These are phyloP conservation scores for Vitis rupestris DNA, from an alignment of 164 flowering plant species.

Conservation along the genomic window DNA sequence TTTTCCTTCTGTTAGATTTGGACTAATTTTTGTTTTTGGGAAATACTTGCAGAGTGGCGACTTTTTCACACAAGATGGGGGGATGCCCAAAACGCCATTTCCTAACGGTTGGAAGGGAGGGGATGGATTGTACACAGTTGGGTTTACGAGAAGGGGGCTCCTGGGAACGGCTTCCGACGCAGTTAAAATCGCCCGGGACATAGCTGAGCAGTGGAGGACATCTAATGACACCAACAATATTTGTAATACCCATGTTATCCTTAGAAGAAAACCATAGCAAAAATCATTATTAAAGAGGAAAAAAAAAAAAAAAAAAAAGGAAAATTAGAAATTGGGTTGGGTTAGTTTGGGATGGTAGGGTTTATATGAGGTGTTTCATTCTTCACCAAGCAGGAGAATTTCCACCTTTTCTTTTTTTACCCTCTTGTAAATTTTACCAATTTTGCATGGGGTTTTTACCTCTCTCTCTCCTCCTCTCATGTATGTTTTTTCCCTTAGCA, in stretches of 20 bases:
- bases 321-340: not conserved
- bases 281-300: not conserved
- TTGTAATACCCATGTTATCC: slow-evolving; percentile 18
- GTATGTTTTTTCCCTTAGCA: slow-evolving; percentile 11
- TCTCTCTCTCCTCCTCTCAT: not conserved
- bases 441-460: slow-evolving; percentile 26
- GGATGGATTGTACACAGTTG: slow-evolving; percentile 75
- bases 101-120: slow-evolving; percentile 88
- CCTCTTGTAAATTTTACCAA: slow-evolving; percentile 33
- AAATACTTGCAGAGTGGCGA: slow-evolving; percentile 49
- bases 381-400: not conserved
- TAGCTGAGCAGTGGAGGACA: slow-evolving; percentile 57
- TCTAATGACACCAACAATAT: slow-evolving; percentile 12
- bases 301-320: not conserved
- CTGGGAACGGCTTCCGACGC: slow-evolving; percentile 78
- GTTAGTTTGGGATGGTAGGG: not conserved
- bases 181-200: slow-evolving; percentile 61
- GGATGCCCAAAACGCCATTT: slow-evolving; percentile 75
- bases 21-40: not conserved
- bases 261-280: not conserved
- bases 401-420: not conserved
- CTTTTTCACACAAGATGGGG: slow-evolving; percentile 69
- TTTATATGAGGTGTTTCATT: not conserved
- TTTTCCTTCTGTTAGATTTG: no score
- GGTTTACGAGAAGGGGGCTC: slow-evolving; percentile 81